Evolutionary conservation across 139 green algal species (phyloP).

Genomic region (Chlorella sorokiniana): DNA sequence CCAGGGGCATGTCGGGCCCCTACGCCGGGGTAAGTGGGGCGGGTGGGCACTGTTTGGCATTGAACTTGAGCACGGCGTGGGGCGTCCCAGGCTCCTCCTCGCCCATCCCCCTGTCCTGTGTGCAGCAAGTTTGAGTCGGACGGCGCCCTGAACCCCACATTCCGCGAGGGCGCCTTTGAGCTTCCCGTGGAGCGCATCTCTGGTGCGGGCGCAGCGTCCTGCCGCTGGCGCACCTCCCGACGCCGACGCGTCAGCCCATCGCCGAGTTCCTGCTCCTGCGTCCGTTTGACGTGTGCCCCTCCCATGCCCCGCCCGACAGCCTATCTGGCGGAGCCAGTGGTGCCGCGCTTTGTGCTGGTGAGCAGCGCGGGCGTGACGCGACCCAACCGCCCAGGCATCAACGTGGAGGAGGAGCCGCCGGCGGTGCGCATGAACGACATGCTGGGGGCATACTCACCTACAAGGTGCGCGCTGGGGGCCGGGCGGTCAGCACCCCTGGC

Average conservation of each 20-base stretch:
- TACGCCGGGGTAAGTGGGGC: too few relatives aligned
- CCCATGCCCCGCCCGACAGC: not conserved
- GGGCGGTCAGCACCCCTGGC: too few relatives aligned
- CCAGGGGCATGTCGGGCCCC: too few relatives aligned
- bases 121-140: conserved; percentile 98
- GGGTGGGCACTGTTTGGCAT: too few relatives aligned
- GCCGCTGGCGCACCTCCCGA: too few relatives aligned
- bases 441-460: conserved; percentile 92
- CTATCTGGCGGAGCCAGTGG: conserved; percentile 1
- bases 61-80: too few relatives aligned
- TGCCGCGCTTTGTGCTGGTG: conserved; percentile 69
- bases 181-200: conserved; percentile 75
- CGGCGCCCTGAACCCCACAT: conserved; percentile 85
- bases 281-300: not conserved
- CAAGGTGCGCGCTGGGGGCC: conserved; percentile 75
- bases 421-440: conserved; percentile 89
- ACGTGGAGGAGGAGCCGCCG: conserved; percentile 77
- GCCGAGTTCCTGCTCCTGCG: not conserved
- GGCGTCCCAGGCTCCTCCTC: not conserved
- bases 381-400: conserved; percentile 73
- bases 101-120: conserved; percentile 35
- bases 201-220: not conserved
- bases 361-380: conserved; percentile 81
- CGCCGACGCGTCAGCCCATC: not conserved
- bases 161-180: conserved; percentile 76